phyloP scores from a whole-genome alignment of 2,329 filamentous ascomycete genomes.

The Hypoxylon rubiginosum region DNA sequence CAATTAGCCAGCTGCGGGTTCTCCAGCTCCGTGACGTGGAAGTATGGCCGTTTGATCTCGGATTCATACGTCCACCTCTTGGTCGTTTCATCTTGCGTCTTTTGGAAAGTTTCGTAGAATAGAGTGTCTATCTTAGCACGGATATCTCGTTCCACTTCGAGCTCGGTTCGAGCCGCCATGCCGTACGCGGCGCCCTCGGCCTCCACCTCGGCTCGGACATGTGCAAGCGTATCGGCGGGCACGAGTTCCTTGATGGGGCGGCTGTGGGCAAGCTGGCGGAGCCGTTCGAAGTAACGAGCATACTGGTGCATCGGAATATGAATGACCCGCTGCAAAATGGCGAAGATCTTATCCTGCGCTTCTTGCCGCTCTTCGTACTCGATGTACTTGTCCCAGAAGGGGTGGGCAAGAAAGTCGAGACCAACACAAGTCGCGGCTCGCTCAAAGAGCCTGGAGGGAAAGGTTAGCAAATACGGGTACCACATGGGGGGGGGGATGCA shows the following conservation, averaged over 20 bases:
- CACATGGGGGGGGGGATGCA: conserved; percentile 42
- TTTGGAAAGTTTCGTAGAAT: conserved; percentile 84
- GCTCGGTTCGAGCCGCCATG: conserved; percentile 71
- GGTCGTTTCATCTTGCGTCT: conserved; percentile 87
- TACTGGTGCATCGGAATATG: conserved; percentile 97
- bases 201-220: conserved; percentile 80
- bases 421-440: conserved; percentile 87
- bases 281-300: conserved; percentile 92
- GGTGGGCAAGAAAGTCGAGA: conserved; percentile 92
- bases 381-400: conserved; percentile 99
- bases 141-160: conserved; percentile 87
- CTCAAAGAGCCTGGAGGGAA: conserved; percentile 84
- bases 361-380: conserved; percentile 96
- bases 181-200: conserved; percentile 69
- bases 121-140: conserved; percentile 83
- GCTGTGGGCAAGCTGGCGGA: conserved; percentile 80
- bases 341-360: conserved; percentile 85
- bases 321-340: conserved; percentile 84
- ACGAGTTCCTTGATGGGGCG: conserved; percentile 81
- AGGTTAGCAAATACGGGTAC: conserved; percentile 50
- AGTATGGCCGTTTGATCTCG: conserved; percentile 95
- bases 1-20: conserved; percentile 88
- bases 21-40: conserved; percentile 94
- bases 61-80: conserved; percentile 96
- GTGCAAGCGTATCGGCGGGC: conserved; percentile 74